Evolutionary conservation across 257 asterid species (phyloP).

Genomic region (Linaria vulgaris): DNA sequence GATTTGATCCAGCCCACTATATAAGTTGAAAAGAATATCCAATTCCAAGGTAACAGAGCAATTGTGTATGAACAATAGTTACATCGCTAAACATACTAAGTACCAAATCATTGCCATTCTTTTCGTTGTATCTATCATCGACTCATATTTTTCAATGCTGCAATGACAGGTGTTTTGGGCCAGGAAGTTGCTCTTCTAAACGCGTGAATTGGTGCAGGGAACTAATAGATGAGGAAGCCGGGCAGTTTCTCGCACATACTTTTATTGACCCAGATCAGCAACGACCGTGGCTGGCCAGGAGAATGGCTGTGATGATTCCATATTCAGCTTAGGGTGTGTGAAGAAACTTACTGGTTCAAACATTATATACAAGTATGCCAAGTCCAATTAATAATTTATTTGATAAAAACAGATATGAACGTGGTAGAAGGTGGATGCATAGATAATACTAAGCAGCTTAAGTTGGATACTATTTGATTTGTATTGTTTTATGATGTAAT

Average conservation of each 20-base stretch:
- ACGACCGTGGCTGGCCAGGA: constrained; percentile 71
- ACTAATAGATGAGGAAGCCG: constrained; percentile 82
- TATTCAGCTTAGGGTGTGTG: constrained; percentile 49
- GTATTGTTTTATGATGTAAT: no score
- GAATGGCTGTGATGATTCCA: constrained; percentile 76
- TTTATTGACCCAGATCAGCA: constrained; percentile 79
- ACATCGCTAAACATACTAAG: no score
- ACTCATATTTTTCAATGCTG: constrained; percentile 53
- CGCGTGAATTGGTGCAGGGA: constrained; percentile 92
- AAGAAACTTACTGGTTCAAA: constrained; percentile 2
- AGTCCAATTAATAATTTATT: constrained; percentile 5
- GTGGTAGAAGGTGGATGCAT: no score
- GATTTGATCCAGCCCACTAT: no score
- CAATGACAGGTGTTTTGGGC: constrained; percentile 74
- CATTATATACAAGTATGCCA: constrained; percentile 1
- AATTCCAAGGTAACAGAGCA: no score
- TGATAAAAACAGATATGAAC: no score
- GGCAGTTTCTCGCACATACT: constrained; percentile 59
- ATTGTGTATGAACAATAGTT: no score
- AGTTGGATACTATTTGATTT: no score
- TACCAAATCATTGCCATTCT: no score
- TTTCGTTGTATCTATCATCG: constrained; percentile 46
- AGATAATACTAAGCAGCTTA: no score
- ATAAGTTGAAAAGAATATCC: no score
- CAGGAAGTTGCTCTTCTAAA: constrained; percentile 71